Conservation (phyloP, 1,139 yeast species). For the Torulaspora pretoriensis region DNA sequence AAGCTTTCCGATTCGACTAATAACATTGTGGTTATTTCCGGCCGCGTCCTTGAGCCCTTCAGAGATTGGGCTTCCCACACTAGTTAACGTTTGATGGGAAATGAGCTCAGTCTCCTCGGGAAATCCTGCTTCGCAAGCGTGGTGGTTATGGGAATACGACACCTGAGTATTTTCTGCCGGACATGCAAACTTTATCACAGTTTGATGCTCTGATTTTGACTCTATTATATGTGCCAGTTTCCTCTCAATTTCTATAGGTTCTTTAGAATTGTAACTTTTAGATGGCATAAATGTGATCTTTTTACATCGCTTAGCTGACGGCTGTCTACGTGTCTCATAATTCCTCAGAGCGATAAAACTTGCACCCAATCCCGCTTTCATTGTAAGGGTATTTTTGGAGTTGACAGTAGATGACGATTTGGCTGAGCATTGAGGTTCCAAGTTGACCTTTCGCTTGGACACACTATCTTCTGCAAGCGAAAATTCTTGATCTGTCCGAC, state of each 20-base stretch:
- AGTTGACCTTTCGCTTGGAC: not conserved
- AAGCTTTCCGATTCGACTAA: slow-evolving; percentile 8
- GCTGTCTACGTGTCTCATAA: not conserved
- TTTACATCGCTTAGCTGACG: not conserved
- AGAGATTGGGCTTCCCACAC: not conserved
- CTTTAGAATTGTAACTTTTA: not conserved
- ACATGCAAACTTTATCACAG: slow-evolving; percentile 1
- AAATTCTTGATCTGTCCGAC: slow-evolving; percentile 2
- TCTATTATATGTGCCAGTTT: not conserved
- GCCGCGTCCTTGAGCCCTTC: not conserved
- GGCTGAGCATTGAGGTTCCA: not conserved
- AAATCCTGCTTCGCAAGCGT: not conserved
- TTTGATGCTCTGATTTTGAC: not conserved
- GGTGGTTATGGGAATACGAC: not conserved
- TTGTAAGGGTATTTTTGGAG: slow-evolving; percentile 7
- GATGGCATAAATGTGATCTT: slow-evolving; percentile 17
- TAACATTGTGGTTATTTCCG: not conserved
- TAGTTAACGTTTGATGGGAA: not conserved
- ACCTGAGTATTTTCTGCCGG: not conserved
- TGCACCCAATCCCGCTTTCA: slow-evolving; percentile 13
- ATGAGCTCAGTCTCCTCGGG: not conserved
- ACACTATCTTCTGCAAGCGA: slow-evolving; percentile 2
- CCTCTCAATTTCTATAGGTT: not conserved
- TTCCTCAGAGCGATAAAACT: not conserved
- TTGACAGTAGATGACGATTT: not conserved